Base-by-base conservation (phyloP, 257 asterid genomes). In the Solanum ahanhuiri region DNA sequence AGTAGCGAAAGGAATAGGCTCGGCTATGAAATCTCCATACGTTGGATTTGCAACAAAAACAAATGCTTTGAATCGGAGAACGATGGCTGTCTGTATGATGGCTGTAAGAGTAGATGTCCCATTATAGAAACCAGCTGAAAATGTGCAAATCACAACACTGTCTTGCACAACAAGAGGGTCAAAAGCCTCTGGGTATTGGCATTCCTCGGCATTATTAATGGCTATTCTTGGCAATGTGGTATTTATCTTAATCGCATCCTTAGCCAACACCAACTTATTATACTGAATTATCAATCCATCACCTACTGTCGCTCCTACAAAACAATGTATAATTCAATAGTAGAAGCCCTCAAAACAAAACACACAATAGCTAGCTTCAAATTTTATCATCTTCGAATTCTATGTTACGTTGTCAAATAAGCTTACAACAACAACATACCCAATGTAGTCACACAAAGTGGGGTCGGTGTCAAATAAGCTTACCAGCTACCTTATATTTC, bases 11-110 rank as follows among this genome's bases (percentile, higher is more conserved):
- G 99, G 99, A 84, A 96, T 91, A 81, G 99, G 97, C 86, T 95
- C 95, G 2, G 98, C 99, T 81, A 96, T 91, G 30, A 93, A 95
- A 90, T 96, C 99, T 8, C 99, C 98, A 11, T 91, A 94, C 35
- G 39, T 79, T 20, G 98, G 99, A 67, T 93, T 95, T 2, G 99
- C 98, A 1, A 92, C 93, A 9, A 96, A 91, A 70, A 93, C 91
- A 81, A 96, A 95, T 5, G 98, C 98, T 89, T 85, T 88, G 91
- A 96, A 92, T 63, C 93, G 91, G 14, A 95, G 95, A 88, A 43
- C 86, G 89, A 60, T 90, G 3, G 99, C 96, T 9, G 97, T 94
- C 60, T 91, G 54, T n/a, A 93, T 90, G 60, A 96, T 84, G 82
- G 97, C 91, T 28, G 88, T 89, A 67, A 96, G 89, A 41, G 82